A percentile compares a stretch with the other conserved stretches of the same genome.
These are phyloP conservation scores for Lachnellula occidentalis DNA, from an alignment of 2,329 filamentous ascomycete genomes.

Conservation along the genomic window DNA sequence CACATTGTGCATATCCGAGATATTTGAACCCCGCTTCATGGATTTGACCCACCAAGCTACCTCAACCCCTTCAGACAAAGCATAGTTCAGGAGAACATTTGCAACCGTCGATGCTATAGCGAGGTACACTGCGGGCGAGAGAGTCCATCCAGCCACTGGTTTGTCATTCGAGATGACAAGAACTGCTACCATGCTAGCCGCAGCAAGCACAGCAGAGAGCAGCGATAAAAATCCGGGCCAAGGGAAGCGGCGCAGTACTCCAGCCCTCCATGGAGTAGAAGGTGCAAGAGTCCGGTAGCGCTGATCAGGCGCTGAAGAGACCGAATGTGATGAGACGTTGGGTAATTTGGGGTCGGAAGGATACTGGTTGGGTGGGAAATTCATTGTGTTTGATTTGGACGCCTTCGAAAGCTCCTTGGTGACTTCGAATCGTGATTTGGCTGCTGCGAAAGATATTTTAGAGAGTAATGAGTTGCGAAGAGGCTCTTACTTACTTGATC, in stretches of 20 bases:
- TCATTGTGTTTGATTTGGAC: too few species aligned
- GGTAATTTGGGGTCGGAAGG: too few species aligned
- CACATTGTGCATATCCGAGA: constrained; percentile 4
- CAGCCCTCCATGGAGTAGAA: background rate
- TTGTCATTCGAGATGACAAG: constrained; percentile 9
- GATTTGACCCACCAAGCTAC: constrained; percentile 15
- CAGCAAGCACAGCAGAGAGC: background rate
- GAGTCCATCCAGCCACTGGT: constrained; percentile 2
- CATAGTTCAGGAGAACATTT: constrained; percentile 8
- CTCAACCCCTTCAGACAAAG: constrained; percentile 7
- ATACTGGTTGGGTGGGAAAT: too few species aligned
- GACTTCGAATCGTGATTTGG: too few species aligned
- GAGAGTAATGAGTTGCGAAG: too few species aligned
- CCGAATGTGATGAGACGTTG: too few species aligned
- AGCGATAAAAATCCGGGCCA: background rate
- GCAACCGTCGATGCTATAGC: constrained; percentile 7
- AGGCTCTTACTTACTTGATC: too few species aligned
- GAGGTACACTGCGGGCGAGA: constrained; percentile 12
- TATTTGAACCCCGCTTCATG: constrained; percentile 2
- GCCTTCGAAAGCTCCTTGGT: too few species aligned
- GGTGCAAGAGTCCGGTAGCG: background rate
- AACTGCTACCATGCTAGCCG: constrained; percentile 1
- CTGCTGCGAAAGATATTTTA: too few species aligned
- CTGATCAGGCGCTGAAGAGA: too few species aligned
- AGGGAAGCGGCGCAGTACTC: background rate